Percentiles rank a stretch among this genome's conserved stretches.
Conservation (phyloP, 1,139 yeast genomes). For the Diutina sp. region DNA sequence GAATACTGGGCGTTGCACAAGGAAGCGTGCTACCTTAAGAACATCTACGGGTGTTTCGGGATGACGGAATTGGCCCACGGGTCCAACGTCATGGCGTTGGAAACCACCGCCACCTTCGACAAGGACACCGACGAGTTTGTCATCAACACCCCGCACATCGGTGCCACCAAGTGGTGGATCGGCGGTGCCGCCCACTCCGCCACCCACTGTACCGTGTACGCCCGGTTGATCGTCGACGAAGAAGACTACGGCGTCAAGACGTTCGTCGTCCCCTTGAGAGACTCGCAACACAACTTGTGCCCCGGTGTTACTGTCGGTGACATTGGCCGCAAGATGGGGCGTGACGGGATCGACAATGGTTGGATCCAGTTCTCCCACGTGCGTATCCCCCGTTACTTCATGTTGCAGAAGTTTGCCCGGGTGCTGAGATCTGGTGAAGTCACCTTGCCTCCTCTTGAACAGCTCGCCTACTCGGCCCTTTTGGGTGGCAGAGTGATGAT, state of each 20-base stretch:
- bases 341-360: constrained; percentile 83
- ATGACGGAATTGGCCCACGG: constrained; percentile 96
- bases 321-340: constrained; percentile 90
- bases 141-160: constrained; percentile 77
- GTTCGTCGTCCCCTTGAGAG: constrained; percentile 82
- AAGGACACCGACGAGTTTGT: constrained; percentile 50
- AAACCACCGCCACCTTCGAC: constrained; percentile 79
- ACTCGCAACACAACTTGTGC: constrained; percentile 50
- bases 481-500: constrained; percentile 82
- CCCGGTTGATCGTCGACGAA: constrained; percentile 69
- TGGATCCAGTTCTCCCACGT: constrained; percentile 86
- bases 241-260: constrained; percentile 86
- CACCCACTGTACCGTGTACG: constrained; percentile 71
- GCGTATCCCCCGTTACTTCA: constrained; percentile 68
- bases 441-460: constrained; percentile 68
- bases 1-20: constrained; percentile 64
- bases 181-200: constrained; percentile 97
- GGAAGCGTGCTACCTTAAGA: constrained; percentile 55
- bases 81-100: constrained; percentile 86
- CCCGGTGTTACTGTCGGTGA: constrained; percentile 84
- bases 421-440: constrained; percentile 63
- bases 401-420: constrained; percentile 72
- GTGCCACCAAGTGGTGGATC: constrained; percentile 97
- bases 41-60: constrained; percentile 80
- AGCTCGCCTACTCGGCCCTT: constrained; percentile 76